Evolutionary conservation across 2,329 filamentous ascomycete species (phyloP).

Genomic region (Fonsecaea erecta): DNA sequence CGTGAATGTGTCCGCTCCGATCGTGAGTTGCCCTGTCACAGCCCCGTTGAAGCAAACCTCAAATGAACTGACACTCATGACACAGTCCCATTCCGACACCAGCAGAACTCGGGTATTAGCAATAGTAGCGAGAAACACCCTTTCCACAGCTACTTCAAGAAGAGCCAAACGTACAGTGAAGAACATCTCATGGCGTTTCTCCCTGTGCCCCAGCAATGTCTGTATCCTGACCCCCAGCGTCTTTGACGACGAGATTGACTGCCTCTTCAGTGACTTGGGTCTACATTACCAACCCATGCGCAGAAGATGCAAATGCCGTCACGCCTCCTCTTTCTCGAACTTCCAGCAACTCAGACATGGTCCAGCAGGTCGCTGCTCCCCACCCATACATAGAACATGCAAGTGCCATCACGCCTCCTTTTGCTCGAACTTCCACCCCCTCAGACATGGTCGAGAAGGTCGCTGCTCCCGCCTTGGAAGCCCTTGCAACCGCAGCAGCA

Average conservation of each 20-base stretch:
- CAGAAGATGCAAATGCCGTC: constrained; percentile 21
- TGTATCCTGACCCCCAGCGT: background rate
- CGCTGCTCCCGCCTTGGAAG: constrained; percentile 31
- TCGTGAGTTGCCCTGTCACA: constrained; percentile 23
- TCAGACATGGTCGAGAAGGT: too few relatives aligned
- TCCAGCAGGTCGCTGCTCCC: constrained; percentile 32
- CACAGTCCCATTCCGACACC: constrained; percentile 67
- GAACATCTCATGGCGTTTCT: constrained; percentile 28
- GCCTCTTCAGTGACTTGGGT: constrained; percentile 31
- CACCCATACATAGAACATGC: too few relatives aligned
- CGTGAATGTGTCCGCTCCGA: constrained; percentile 34
- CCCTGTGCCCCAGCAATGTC: constrained; percentile 31
- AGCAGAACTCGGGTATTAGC: constrained; percentile 60
- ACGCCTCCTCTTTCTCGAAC: constrained; percentile 21
- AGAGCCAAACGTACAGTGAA: constrained; percentile 26
- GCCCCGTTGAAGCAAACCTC: background rate
- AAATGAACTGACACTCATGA: constrained; percentile 5
- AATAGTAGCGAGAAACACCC: constrained; percentile 20
- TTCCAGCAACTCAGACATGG: constrained; percentile 16
- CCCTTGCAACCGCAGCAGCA: constrained; percentile 29
- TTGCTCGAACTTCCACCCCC: too few relatives aligned
- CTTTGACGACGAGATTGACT: constrained; percentile 1
- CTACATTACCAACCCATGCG: constrained; percentile 27
- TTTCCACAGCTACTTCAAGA: constrained; percentile 29
- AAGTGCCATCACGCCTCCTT: too few relatives aligned